phyloP scores from a whole-genome alignment of 202 grass and related monocot genomes.

The Cymbopogon flexuosus region DNA sequence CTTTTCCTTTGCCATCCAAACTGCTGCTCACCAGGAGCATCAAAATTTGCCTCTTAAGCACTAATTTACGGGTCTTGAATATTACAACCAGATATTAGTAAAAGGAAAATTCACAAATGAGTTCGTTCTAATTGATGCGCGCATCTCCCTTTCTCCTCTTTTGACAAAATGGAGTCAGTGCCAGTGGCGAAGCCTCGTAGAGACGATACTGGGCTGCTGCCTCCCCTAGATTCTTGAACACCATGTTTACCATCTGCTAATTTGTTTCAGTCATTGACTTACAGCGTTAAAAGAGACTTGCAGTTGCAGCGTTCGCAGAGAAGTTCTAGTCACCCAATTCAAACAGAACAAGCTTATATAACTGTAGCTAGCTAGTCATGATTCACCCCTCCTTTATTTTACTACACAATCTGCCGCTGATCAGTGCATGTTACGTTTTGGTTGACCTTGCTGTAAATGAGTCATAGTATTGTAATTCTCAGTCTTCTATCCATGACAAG shows the following conservation, averaged over 20 bases:
- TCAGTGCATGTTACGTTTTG: not conserved
- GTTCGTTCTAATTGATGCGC: not conserved
- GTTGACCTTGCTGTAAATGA: not conserved
- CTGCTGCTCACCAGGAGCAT: not conserved
- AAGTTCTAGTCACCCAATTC: too few relatives aligned
- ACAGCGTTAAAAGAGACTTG: too few relatives aligned
- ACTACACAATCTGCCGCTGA: too few relatives aligned
- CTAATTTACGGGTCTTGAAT: not conserved
- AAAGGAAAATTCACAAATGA: not conserved
- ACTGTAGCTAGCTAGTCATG: too few relatives aligned
- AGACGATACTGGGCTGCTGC: too few relatives aligned
- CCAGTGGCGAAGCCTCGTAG: too few relatives aligned
- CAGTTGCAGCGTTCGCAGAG: too few relatives aligned
- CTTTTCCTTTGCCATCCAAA: not conserved
- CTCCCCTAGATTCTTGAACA: too few relatives aligned
- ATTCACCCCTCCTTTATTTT: too few relatives aligned
- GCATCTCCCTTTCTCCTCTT: not conserved
- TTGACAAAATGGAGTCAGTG: not conserved
- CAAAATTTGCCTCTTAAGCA: not conserved
- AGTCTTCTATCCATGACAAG: not conserved
- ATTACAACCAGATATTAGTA: not conserved
- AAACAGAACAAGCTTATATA: too few relatives aligned
- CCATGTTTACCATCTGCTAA: too few relatives aligned
- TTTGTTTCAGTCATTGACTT: too few relatives aligned
- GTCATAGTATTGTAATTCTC: not conserved